These are phyloP conservation scores for Vigna nakashimae DNA, from an alignment of 306 rosid genomes.

Conservation along the genomic window DNA sequence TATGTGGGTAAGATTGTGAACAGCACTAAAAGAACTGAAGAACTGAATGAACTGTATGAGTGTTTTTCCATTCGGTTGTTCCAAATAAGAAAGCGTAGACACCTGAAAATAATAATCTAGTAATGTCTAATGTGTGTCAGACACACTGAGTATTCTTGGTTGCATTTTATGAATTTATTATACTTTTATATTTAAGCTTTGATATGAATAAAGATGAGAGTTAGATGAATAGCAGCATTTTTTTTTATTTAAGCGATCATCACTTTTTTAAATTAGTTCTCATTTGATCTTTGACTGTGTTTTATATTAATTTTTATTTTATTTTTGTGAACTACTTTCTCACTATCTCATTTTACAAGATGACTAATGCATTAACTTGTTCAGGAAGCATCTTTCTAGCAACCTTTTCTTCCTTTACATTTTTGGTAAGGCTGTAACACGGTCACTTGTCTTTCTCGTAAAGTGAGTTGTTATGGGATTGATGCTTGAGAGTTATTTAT, in stretches of 20 bases:
- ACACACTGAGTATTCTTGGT: not conserved
- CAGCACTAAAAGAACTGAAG: not conserved
- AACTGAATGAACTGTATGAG: not conserved
- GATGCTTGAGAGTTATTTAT: constrained; percentile 29
- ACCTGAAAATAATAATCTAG: not conserved
- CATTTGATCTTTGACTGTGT: not conserved
- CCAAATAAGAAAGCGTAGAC: not conserved
- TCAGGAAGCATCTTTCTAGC: constrained; percentile 98
- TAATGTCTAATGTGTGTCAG: not conserved
- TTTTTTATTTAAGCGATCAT: not conserved
- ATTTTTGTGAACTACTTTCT: constrained; percentile 4
- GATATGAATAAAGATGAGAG: not conserved
- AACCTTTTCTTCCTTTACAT: constrained; percentile 96
- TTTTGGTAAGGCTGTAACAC: constrained; percentile 83
- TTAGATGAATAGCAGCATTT: not conserved
- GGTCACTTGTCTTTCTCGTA: constrained; percentile 34
- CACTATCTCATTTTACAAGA: constrained; percentile 32
- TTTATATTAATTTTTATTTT: not conserved
- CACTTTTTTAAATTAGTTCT: not conserved
- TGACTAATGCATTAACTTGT: constrained; percentile 44
- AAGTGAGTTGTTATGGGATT: constrained; percentile 26
- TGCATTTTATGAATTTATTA: not conserved
- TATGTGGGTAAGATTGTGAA: not conserved
- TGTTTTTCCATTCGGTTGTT: not conserved
- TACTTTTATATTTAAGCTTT: not conserved